phyloP scores from a whole-genome alignment of 371 early-diverging fungal genomes.

The Mucor circinelloides region DNA sequence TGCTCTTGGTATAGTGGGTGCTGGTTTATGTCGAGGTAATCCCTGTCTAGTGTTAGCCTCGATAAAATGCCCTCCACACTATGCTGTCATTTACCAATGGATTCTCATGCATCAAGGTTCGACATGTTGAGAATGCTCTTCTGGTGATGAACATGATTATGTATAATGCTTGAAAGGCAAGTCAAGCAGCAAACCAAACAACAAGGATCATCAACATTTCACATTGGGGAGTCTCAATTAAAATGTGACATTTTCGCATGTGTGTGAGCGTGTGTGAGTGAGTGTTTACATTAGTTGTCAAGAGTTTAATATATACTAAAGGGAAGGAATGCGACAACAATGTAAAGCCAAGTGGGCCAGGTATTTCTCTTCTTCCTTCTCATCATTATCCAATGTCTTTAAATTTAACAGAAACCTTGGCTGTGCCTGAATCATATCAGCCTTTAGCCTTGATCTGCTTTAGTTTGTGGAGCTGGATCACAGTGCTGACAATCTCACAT shows the following conservation, averaged over 20 bases:
- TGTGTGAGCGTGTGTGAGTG: too few species aligned
- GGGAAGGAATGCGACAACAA: neutral
- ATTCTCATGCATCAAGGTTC: constrained; percentile 53
- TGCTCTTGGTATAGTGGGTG: constrained; percentile 61
- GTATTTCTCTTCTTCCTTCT: neutral
- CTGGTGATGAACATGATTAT: constrained; percentile 19
- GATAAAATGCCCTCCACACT: neutral
- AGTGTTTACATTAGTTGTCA: neutral
- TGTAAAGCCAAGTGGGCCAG: neutral
- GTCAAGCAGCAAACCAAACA: neutral
- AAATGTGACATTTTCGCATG: neutral
- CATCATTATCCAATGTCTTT: neutral
- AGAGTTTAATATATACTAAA: neutral
- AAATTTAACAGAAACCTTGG: neutral
- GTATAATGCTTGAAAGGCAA: neutral
- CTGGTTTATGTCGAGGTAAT: constrained; percentile 34
- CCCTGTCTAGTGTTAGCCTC: constrained; percentile 31
- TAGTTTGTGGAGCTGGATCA: constrained; percentile 75
- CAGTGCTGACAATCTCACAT: constrained; percentile 60
- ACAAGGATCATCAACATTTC: neutral
- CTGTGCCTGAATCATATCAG: constrained; percentile 58
- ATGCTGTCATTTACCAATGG: constrained; percentile 49
- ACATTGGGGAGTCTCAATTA: neutral
- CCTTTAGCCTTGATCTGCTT: constrained; percentile 66
- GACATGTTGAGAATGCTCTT: constrained; percentile 43